Evolutionary conservation across 2,329 filamentous ascomycete genomes (phyloP).

Genomic region (Cladophialophora exuberans): DNA sequence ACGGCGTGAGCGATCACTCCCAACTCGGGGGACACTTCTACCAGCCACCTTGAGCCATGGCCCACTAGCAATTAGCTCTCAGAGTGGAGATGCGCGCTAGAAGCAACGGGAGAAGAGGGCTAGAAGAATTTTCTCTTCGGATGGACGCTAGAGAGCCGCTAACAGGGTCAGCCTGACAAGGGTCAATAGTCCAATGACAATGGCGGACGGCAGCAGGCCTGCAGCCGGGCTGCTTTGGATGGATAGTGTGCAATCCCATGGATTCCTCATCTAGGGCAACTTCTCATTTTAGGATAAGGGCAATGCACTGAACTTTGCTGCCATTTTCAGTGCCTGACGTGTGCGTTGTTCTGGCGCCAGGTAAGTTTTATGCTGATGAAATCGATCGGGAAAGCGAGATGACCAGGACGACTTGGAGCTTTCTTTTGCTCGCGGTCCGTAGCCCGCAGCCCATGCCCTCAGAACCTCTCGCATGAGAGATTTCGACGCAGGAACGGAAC

Average conservation of each 20-base stretch:
- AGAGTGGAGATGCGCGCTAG: not conserved
- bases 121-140: slow-evolving; percentile 11
- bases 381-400: not conserved
- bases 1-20: not conserved
- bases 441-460: not conserved
- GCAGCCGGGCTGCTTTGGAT: not conserved
- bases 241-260: not conserved
- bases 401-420: not conserved
- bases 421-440: not conserved
- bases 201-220: not conserved
- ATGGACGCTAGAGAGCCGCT: slow-evolving; percentile 5
- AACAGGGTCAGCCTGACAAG: slow-evolving; percentile 14
- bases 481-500: not conserved
- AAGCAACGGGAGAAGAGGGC: slow-evolving; percentile 6
- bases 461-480: not conserved
- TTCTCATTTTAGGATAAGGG: not conserved
- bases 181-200: slow-evolving; percentile 4
- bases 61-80: not conserved
- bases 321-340: not conserved
- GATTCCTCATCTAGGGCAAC: not conserved
- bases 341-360: not conserved
- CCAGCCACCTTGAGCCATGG: slow-evolving; percentile 1
- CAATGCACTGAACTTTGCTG: not conserved
- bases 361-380: slow-evolving; percentile 1
- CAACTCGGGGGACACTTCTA: not conserved